phyloP scores from a whole-genome alignment of 1,284 basidiomycete genomes.

The Ceratobasidium sp. region DNA sequence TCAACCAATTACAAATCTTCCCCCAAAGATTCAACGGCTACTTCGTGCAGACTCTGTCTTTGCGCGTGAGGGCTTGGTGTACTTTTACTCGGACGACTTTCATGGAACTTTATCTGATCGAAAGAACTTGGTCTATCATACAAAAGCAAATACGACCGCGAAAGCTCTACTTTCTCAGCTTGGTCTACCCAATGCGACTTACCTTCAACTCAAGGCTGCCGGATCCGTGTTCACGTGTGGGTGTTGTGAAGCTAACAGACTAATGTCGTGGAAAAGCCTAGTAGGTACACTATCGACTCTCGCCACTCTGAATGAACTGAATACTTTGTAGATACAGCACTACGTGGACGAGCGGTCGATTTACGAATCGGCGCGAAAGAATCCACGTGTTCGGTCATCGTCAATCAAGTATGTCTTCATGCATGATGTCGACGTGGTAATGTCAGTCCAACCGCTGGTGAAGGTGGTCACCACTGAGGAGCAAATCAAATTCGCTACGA shows the following conservation, averaged over 20 bases:
- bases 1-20: conserved; percentile 7
- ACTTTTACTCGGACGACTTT: conserved; percentile 29
- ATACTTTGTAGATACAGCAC: conserved; percentile 2
- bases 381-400: conserved; percentile 5
- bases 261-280: conserved; percentile 5
- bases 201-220: conserved; percentile 21
- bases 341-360: neutral
- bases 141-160: neutral
- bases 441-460: neutral
- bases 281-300: neutral
- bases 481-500: neutral
- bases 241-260: neutral
- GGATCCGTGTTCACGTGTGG: conserved; percentile 22
- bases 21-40: conserved; percentile 11
- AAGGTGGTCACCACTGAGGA: neutral
- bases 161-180: conserved; percentile 5
- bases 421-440: conserved; percentile 18
- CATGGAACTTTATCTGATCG: neutral
- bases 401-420: neutral
- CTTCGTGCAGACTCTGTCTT: conserved; percentile 36
- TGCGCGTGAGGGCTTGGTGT: neutral
- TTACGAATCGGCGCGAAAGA: neutral
- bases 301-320: neutral
- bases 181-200: conserved; percentile 15
- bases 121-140: neutral